phyloP scores from a whole-genome alignment of 208 protist species.

The Leishmania braziliensis region DNA sequence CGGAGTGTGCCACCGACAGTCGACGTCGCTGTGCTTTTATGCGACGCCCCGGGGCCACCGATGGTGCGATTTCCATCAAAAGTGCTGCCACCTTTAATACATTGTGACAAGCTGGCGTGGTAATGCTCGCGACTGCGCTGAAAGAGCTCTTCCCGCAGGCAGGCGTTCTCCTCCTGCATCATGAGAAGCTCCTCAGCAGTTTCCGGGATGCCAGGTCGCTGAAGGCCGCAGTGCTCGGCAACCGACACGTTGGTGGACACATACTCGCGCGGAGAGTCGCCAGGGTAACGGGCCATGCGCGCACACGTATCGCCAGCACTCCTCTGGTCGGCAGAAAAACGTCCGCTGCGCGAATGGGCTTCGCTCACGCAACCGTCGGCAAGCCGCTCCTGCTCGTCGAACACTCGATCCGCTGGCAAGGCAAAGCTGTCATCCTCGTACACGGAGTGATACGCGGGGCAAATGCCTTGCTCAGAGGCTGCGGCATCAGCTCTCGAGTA shows the following conservation, averaged over 20 bases:
- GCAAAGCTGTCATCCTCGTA: neutral
- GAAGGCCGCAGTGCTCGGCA: neutral
- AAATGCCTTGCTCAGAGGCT: neutral
- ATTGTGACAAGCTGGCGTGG: slow-evolving; percentile 19
- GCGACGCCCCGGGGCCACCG: neutral
- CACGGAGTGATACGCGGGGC: neutral
- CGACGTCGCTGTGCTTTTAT: slow-evolving; percentile 4
- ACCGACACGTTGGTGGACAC: neutral
- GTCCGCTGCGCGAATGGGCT: neutral
- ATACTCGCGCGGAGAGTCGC: neutral
- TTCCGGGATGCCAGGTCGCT: slow-evolving; percentile 29
- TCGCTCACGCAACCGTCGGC: slow-evolving; percentile 6
- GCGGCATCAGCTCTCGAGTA: neutral
- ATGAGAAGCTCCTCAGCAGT: slow-evolving; percentile 45
- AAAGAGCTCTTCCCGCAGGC: slow-evolving; percentile 47
- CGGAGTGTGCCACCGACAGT: neutral
- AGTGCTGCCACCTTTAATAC: slow-evolving; percentile 4
- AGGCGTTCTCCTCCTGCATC: slow-evolving; percentile 49
- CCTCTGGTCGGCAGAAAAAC: neutral
- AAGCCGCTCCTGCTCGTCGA: neutral
- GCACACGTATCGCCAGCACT: neutral
- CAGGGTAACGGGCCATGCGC: neutral
- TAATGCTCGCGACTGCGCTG: slow-evolving; percentile 38
- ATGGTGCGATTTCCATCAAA: slow-evolving; percentile 6
- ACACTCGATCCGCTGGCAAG: neutral